These are phyloP conservation scores for Candida piceae DNA, from an alignment of 805 yeast species.

Conservation along the genomic window DNA sequence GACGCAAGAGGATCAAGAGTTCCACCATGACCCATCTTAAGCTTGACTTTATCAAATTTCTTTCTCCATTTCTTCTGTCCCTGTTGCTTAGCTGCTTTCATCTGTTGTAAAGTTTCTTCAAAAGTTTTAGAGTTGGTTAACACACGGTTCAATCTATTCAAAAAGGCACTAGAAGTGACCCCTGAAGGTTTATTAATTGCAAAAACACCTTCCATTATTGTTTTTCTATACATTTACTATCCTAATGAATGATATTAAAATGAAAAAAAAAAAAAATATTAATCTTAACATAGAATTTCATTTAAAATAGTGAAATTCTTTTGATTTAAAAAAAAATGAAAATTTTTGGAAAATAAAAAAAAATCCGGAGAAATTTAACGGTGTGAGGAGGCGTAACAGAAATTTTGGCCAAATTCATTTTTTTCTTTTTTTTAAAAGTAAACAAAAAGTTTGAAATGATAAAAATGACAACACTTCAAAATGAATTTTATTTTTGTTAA, in stretches of 20 bases:
- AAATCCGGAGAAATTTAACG: neutral
- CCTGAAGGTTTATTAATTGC: constrained; percentile 91
- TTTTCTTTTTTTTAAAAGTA: too few species aligned
- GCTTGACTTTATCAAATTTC: constrained; percentile 48
- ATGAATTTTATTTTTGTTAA: too few species aligned
- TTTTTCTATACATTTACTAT: too few species aligned
- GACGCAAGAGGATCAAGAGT: constrained; percentile 93
- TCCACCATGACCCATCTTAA: constrained; percentile 98
- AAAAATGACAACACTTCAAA: too few species aligned
- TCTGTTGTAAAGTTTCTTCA: constrained; percentile 45
- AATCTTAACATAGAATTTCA: too few species aligned
- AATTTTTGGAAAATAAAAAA: neutral
- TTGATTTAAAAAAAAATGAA: too few species aligned
- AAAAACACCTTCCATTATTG: constrained; percentile 80
- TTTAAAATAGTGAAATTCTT: too few species aligned
- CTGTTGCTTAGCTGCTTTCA: constrained; percentile 43
- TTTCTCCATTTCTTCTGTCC: constrained; percentile 44
- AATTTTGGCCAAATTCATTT: too few species aligned
- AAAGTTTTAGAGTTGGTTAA: constrained; percentile 59
- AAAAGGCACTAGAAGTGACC: constrained; percentile 68
- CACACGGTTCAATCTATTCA: constrained; percentile 57
- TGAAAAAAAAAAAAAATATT: too few species aligned
- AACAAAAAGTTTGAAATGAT: too few species aligned
- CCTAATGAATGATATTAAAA: too few species aligned
- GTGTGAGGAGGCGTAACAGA: neutral